Base-by-base conservation (phyloP, 2,329 filamentous ascomycete species). In the Capronia americana region DNA sequence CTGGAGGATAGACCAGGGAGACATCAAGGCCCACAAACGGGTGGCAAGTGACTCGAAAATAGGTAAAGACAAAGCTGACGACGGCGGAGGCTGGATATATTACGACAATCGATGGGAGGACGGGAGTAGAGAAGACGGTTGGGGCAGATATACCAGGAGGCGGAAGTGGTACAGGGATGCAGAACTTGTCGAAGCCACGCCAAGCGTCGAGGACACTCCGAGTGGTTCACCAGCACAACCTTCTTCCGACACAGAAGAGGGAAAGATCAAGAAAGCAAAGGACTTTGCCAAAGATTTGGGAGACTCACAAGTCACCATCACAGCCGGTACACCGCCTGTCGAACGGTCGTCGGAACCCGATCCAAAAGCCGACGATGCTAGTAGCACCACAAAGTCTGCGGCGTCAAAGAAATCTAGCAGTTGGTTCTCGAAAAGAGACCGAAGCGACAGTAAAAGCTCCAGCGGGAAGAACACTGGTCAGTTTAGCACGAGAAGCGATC, bases 51-150 rank as follows among this genome's bases (percentile, higher is more conserved):
- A 79, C 71, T 73, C 81, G 75, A 81, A 75, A 76, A 61, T 64
- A 50, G 57, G 60, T 14, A 69, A 86, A 61, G 72, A 73, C 44
- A 60, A 63, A 67, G 82, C 83, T 2, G 82, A 86, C 0, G 85
- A 88, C 26, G 90, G 86, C 3, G 88, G 89, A 72, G 95, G 93
- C 1, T 99, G 95, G 95, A 92, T 97, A 44, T 99, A 95, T 78
- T 99, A 97, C 76, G 95, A 99, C 75, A 98, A 94, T 77, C 97
- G 96, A 90, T 99, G 95, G 95, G 90, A 93, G 76, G 90, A 92
- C 72, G 93, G 93, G 20, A 90, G 91, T 17, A 87, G 92, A 66
- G 92, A 92, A 3, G 95, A 99, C 73, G 92, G 93, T 61, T 99
- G 95, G 95, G 92, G 92, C 48, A 88, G 92, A 64, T 99, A 96